phyloP scores from a whole-genome alignment of 441 rosid species.

The Erodium texanum region DNA sequence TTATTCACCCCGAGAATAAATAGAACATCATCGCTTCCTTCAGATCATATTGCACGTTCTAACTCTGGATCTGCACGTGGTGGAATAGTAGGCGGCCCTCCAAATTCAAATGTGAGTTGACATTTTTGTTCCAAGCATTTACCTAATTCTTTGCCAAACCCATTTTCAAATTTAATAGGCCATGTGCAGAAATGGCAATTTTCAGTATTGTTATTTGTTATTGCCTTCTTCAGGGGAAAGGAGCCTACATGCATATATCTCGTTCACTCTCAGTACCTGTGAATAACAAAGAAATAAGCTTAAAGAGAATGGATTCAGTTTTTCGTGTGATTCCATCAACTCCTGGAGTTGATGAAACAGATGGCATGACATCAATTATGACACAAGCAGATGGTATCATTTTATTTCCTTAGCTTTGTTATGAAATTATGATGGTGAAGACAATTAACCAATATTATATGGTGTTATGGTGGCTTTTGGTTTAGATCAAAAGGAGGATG shows the following conservation, averaged over 20 bases:
- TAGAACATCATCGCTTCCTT: conserved; percentile 77
- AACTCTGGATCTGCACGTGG: conserved; percentile 37
- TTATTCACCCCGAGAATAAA: conserved; percentile 73
- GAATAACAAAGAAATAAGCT: conserved; percentile 32
- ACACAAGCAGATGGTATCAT: conserved; percentile 19
- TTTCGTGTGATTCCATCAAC: conserved; percentile 38
- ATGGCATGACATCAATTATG: conserved; percentile 18
- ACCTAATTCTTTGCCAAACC: conserved; percentile 1
- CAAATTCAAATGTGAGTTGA: conserved; percentile 50
- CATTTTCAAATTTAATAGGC: not conserved
- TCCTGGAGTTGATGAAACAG: conserved; percentile 22
- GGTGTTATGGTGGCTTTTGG: not conserved
- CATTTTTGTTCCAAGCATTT: not conserved
- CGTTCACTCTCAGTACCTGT: conserved; percentile 48
- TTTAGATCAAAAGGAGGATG: conserved; percentile 25
- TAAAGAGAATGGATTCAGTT: conserved; percentile 33
- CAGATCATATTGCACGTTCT: conserved; percentile 35
- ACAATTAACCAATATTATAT: not conserved
- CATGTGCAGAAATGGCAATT: not conserved
- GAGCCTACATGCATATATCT: conserved; percentile 21
- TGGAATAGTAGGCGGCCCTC: conserved; percentile 25
- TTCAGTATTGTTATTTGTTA: not conserved
- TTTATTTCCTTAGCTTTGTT: not conserved
- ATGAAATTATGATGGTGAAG: not conserved
- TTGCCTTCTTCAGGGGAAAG: conserved; percentile 24